Evolutionary conservation across 2,329 filamentous ascomycete genomes (phyloP), one percentile per base, ranked within the genome.

Genomic region (Allantophomopsis lycopodina): DNA sequence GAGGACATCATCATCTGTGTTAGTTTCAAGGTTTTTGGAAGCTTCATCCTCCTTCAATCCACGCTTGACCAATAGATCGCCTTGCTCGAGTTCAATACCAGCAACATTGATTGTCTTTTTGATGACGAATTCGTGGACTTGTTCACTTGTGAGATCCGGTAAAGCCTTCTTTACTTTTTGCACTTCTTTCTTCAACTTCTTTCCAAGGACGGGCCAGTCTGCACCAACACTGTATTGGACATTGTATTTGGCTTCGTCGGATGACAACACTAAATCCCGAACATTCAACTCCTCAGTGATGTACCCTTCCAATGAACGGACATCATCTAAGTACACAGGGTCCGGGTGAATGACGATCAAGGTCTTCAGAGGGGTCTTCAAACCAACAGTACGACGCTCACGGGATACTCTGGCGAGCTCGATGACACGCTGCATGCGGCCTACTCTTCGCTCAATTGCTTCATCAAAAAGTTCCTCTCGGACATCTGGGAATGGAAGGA

Each of bases 161-260:
- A 98, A 65, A 2, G 84, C 87, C 63, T 89, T 93, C 68, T 93
- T 93, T 50, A 96, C 87, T 56, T 82, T 85, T 48, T 79, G 76
- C 48, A 87, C 84, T 53, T 95, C 88, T 63, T 94, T 95, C 71
- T 94, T 94, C 50, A 96, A 72, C 66, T 96, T 96, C 73, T 94
- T 94, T 48, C 91, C 91, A 13, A 98, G 71, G 2, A 84, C 82
- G 12, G 91, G 87, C 82, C 91, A 95, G 60, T 98, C 91, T 7
- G 87, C 88, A 32, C 74, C 76, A 13, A 89, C 85, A 45, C 83
- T 86, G 63, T 95, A 94, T 55, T 91, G 80, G 35, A 98, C 87
- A 40, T 87, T 84, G 65, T 95, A 95, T 57, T 82, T 84, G 40
- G 76, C 80, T 62, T 96, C 91, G 47, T 96, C 87, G 7, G 75